These are phyloP conservation scores for Triticum dicoccoides DNA, from an alignment of 176 grass and related monocot genomes.

Conservation along the genomic window DNA sequence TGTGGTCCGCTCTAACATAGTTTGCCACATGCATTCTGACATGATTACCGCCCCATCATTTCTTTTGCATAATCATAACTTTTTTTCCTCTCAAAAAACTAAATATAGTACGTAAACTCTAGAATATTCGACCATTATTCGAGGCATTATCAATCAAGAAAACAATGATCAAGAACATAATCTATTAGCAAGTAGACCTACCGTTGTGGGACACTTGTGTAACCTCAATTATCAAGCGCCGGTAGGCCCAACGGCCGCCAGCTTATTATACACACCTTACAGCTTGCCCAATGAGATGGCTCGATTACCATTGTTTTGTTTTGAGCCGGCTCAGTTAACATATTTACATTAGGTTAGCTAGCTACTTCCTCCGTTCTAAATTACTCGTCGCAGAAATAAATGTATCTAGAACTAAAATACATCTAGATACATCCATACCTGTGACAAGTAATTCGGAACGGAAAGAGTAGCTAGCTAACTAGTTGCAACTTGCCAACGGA, in stretches of 20 bases:
- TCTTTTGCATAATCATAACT: not conserved
- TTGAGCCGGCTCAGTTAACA: slow-evolving; percentile 2
- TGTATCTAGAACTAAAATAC: too few species aligned
- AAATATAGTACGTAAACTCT: not conserved
- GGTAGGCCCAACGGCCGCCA: slow-evolving; percentile 23
- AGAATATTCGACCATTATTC: not conserved
- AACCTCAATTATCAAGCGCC: not conserved
- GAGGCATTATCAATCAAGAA: not conserved
- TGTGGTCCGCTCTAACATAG: not conserved
- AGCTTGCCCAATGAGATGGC: slow-evolving; percentile 10
- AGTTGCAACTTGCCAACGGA: slow-evolving; percentile 20
- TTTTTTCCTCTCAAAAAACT: too few species aligned
- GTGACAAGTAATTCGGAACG: too few species aligned
- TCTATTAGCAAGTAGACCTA: slow-evolving; percentile 27
- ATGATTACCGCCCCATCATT: not conserved
- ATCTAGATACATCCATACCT: too few species aligned
- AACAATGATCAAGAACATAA: not conserved
- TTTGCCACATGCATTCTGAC: not conserved
- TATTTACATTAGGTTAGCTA: not conserved
- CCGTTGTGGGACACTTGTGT: slow-evolving; percentile 17
- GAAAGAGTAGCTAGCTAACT: not conserved
- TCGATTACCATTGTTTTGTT: not conserved
- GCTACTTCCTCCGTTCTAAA: not conserved
- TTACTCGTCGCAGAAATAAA: too few species aligned
- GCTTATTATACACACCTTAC: slow-evolving; percentile 15